A percentile compares a stretch with the other conserved stretches of the same genome.
Conservation (phyloP, 176 grass and related monocot species). For the Elymus sibiricus region DNA sequence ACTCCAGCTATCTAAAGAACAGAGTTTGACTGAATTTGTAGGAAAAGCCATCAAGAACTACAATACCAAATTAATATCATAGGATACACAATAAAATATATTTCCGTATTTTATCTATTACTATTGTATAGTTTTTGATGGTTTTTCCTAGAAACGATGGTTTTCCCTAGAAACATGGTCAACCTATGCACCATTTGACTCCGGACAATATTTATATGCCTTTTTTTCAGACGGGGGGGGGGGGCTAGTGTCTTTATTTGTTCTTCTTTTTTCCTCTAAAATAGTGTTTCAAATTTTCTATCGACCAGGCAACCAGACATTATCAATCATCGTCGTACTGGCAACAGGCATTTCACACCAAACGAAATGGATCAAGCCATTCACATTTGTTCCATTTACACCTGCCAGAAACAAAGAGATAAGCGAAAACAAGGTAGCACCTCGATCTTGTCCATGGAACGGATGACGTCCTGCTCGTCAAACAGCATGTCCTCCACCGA, state of each 20-base stretch:
- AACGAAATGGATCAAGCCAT: background rate
- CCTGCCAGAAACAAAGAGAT: background rate
- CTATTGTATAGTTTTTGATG: no score
- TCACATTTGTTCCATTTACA: background rate
- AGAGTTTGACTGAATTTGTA: background rate
- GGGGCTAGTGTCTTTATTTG: background rate
- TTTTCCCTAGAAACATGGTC: no score
- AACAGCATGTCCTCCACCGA: constrained; percentile 94
- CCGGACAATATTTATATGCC: no score
- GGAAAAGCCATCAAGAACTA: no score
- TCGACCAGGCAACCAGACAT: background rate
- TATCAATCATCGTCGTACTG: background rate
- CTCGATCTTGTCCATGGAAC: constrained; percentile 97
- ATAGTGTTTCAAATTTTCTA: background rate
- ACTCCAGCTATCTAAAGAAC: background rate
- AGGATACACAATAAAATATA: no score
- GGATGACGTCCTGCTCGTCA: constrained; percentile 82
- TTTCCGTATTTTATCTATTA: no score
- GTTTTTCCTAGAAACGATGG: no score
- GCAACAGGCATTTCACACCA: background rate
- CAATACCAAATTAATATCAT: no score
- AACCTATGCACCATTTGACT: no score
- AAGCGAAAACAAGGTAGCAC: constrained; percentile 2
- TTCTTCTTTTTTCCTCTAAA: no score
- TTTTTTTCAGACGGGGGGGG: no score